Base-by-base conservation (phyloP, 2,329 filamentous ascomycete genomes). In the Fusarium succisae region DNA sequence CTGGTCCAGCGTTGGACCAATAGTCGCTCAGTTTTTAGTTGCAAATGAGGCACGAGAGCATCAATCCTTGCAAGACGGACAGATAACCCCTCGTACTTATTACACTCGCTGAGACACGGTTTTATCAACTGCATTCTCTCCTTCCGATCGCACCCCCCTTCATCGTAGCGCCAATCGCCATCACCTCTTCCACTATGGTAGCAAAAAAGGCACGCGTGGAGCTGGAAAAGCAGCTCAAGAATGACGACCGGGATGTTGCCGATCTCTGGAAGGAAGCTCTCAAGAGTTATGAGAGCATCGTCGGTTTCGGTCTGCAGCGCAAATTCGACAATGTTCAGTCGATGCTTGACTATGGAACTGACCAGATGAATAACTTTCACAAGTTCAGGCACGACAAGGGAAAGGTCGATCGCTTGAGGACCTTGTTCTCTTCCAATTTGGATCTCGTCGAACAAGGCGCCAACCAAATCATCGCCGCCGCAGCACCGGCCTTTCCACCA, bases 241-340 rank as follows among this genome's bases (percentile, higher is more conserved):
- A 68, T 3, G 79, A 81, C 39, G 74, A 75, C 8, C 76, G 79
- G 17, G 79, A 82, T 70, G 75, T 81, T 0, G 71, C 79, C 0
- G 80, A 81, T 18, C 53, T 80, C 1, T 82, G 81, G 80, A 81
- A 80, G 3, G 77, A 81, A 20, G 80, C 80, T 0, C 72, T 82
- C n/a, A 78, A 79, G 53, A 58, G 61, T 35, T 82, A 82, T 65
- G 77, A 80, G 38, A 78, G 81, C 32, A 79, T 82, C 22, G 77
- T 81, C 4, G 81, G 81, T 0, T 80, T 81, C 43, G 79, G 80
- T 43, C 72, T 82, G 4, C 63, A 80, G 24, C 74, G 63, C 43
- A 79, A 81, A 38, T 81, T 79, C 35, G 72, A 77, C 32, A 79
- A 74, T 48, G 71, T 78, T 5, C 54, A 79, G 39, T 72, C 57